These are phyloP conservation scores for Borovskyia barvae DNA, from an alignment of 208 protist genomes.

Conservation along the genomic window DNA sequence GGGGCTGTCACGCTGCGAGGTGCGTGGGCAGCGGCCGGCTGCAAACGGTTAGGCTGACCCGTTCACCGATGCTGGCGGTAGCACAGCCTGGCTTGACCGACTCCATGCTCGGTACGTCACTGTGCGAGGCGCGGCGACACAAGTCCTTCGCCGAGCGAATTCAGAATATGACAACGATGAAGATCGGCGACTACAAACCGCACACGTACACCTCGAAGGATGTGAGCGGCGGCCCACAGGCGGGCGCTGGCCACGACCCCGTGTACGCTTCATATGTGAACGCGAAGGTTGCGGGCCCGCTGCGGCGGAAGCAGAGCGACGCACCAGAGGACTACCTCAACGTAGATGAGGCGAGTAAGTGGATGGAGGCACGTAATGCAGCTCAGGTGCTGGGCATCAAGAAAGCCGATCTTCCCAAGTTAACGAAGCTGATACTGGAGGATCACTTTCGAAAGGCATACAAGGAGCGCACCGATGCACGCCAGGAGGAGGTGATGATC, in stretches of 20 bases:
- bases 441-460: conserved; percentile 63
- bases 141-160: conserved; percentile 31
- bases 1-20: no score
- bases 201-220: conserved; percentile 47
- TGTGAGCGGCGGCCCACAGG: conserved; percentile 21
- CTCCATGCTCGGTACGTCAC: background rate
- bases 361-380: conserved; percentile 78
- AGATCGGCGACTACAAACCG: conserved; percentile 25
- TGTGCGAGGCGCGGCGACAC: conserved; percentile 17
- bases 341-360: conserved; percentile 71
- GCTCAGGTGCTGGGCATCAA: conserved; percentile 82
- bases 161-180: conserved; percentile 46
- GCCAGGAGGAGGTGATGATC: conserved; percentile 76
- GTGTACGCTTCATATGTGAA: conserved; percentile 25
- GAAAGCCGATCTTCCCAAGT: conserved; percentile 60
- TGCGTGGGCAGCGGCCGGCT: no score
- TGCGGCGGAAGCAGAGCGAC: conserved; percentile 57
- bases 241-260: conserved; percentile 35
- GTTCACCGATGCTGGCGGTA: no score
- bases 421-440: conserved; percentile 50
- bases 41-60: no score
- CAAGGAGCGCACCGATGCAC: conserved; percentile 43
- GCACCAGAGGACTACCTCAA: conserved; percentile 68
- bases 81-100: no score
- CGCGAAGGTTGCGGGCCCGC: conserved; percentile 43